Evolutionary conservation across 805 yeast species (phyloP), one percentile per base, ranked within the genome.

Genomic region (Wickerhamomyces rabaulensis): DNA sequence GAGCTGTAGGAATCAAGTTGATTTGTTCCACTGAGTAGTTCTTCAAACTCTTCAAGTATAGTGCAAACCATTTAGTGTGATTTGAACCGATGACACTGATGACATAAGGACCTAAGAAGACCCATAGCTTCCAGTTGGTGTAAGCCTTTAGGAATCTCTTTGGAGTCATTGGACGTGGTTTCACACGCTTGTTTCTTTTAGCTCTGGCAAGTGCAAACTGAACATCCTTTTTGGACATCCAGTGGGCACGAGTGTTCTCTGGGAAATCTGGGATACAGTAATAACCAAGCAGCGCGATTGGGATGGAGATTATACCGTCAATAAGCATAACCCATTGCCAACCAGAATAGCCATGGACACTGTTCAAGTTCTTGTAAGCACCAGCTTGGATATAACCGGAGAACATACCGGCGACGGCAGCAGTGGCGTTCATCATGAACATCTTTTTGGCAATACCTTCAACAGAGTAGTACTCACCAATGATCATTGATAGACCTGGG

Each of bases 361-460:
- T 85, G 45, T 71, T 63, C 54, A 84, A 58, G 29, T 62, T 53
- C 21, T 69, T 55, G 46, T 67, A 74, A 29, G 81, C 72, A 9
- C 84, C 76, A 12, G 84, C 75, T 53, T 82, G 84, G 39, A 84
- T 65, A 50, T 79, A 75, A 41, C 87, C 85, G 1, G 84, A 71
- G 13, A 85, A 79, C 49, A 82, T 67, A 17, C 74, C 64, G 22
- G 87, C 29, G 4, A 41, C 13, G 21, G 27, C 17, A 21, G 29
- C 27, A 15, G 39, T 21, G 22, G 39, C 38, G n/a, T 33, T 43
- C 23, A 21, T 70, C 45, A 42, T 42, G 31, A 42, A 42, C 45
- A 42, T 42, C 35, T 31, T 42, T 16, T 42, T 42, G 36, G 40
- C 46, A 21, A 43, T 12, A 10, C 29, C 27, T 43, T 19, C 27